Evolutionary conservation across 805 yeast genomes (phyloP), one percentile per base, ranked within the genome.

Genomic region (Suhomyces sp.): DNA sequence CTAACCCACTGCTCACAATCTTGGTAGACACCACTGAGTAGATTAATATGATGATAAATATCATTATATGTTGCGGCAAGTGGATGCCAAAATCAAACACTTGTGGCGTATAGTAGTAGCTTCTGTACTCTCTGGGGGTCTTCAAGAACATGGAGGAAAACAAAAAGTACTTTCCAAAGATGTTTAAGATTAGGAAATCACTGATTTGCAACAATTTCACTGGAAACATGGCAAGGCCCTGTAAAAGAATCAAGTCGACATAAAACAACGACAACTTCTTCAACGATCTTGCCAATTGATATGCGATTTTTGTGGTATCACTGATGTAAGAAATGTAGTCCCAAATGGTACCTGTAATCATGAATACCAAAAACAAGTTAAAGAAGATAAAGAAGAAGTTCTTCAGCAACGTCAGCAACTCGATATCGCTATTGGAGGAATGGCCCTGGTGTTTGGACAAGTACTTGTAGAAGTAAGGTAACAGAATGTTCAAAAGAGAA

Each of bases 171-270:
- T 65, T 71, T 15, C 74, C 73, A 13, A 74, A 50, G 24, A 72
- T 59, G 68, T 79, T 78, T 13, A 81, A 61, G 23, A 78, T 59
- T 4, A 76, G 70, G 35, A 83, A 70, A 62, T 83, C 86, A 17
- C 85, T 84, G 41, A 79, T 67, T 62, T 83, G 87, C 12, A 82
- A 68, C 42, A 82, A 68, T 50, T 80, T 76, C 44, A 82, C 79
- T 4, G 86, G 86, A 58, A 82, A 80, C 84, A 83, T 81, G 1
- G 84, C 83, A 49, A 83, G 60, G 0, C 91, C 94, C 66, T 88
- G 94, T 52, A 87, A 76, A 22, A 87, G 72, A 54, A 87, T 87
- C 68, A 82, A 73, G 61, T 82, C 83, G 49, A 78, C 82, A 57
- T 82, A 82, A 58, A 82, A 82, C 46, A 82, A 67, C 2, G 85